Percentiles rank a stretch among this genome's conserved stretches.
Conservation (phyloP, 2,329 filamentous ascomycete species). For the Biscogniauxia marginata region DNA sequence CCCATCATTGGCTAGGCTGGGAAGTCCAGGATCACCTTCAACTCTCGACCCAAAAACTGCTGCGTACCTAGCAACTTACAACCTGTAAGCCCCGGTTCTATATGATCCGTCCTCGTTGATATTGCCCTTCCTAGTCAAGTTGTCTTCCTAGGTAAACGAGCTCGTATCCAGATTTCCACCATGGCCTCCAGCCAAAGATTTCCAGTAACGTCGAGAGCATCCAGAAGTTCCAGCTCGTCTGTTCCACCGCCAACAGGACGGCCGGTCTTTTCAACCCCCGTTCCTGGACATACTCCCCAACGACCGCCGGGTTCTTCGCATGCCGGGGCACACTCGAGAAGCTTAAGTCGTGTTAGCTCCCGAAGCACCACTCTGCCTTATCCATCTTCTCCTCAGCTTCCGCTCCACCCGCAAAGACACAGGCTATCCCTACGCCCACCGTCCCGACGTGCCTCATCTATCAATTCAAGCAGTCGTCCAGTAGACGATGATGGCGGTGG, state of each 20-base stretch:
- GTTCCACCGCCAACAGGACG: conserved; percentile 11
- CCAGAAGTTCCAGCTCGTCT: conserved; percentile 13
- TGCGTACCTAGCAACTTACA: too few relatives aligned
- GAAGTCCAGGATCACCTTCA: too few relatives aligned
- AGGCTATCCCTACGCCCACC: conserved; percentile 24
- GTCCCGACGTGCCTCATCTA: conserved; percentile 14
- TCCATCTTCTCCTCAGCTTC: conserved; percentile 26
- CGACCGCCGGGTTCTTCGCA: conserved; percentile 6
- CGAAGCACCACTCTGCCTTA: conserved; percentile 12
- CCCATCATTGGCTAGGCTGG: too few relatives aligned
- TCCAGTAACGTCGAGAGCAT: conserved; percentile 7
- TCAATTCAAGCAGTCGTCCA: conserved; percentile 8
- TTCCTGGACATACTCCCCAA: conserved; percentile 1
- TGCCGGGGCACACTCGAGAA: conserved; percentile 7
- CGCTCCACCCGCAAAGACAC: conserved; percentile 22
- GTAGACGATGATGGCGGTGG: conserved; percentile 19
- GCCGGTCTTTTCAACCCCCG: conserved; percentile 19
- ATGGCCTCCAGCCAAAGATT: conserved; percentile 15
- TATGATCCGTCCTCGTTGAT: too few relatives aligned
- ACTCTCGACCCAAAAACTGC: too few relatives aligned
- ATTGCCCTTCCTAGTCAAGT: background rate
- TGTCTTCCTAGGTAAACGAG: background rate
- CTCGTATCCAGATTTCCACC: background rate
- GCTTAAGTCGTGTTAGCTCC: conserved; percentile 10
- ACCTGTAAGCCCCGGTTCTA: too few relatives aligned